phyloP scores from a whole-genome alignment of 129 eudicot genomes.

The Pittosporum tobira region DNA sequence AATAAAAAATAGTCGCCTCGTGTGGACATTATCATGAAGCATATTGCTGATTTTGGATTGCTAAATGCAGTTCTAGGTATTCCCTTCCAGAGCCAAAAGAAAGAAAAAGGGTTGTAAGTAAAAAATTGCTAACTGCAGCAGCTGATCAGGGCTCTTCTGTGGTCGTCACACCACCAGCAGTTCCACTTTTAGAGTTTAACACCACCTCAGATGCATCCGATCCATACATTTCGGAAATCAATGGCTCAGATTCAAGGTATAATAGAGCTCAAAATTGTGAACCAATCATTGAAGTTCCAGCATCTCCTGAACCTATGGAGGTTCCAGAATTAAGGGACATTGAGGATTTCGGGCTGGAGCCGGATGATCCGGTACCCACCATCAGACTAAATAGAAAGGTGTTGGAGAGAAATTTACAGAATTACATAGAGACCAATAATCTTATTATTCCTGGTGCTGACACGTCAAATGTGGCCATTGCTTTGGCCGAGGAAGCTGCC shows the following conservation, averaged over 20 bases:
- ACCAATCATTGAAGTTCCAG: constrained; percentile 9
- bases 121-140: neutral
- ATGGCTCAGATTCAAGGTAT: neutral
- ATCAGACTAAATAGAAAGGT: neutral
- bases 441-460: neutral
- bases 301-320: constrained; percentile 4
- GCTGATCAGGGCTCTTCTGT: neutral
- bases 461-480: constrained; percentile 8
- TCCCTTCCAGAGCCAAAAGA: constrained; percentile 4
- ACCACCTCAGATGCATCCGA: neutral
- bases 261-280: constrained; percentile 1
- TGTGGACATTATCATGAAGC: too few species aligned
- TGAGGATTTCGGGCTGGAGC: constrained; percentile 22
- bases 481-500: constrained; percentile 7
- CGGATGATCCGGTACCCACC: constrained; percentile 15
- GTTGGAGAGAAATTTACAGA: neutral
- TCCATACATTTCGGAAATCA: neutral
- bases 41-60: neutral
- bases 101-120: neutral
- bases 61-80: constrained; percentile 5
- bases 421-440: neutral
- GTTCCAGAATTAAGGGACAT: constrained; percentile 14
- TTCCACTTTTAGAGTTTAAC: neutral
- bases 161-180: neutral
- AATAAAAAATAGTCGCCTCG: too few species aligned